Percentiles rank a stretch among this genome's conserved stretches.
phyloP scores from a whole-genome alignment of 306 rosid species.

The Prosopis cineraria region DNA sequence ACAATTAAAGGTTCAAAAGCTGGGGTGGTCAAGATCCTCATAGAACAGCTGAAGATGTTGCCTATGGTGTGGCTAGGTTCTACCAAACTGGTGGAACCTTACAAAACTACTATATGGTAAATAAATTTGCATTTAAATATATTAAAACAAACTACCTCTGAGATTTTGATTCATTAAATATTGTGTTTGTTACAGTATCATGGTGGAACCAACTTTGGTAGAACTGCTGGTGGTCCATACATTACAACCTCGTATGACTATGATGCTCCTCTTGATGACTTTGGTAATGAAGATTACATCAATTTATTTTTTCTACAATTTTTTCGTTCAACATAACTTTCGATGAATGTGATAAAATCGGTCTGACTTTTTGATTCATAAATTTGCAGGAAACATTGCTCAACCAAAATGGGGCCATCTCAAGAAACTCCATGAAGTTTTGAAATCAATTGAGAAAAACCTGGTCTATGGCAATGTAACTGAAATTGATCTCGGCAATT shows the following conservation, averaged over 20 bases:
- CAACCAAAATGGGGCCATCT: slow-evolving; percentile 67
- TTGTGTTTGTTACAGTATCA: slow-evolving; percentile 40
- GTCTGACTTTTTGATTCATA: neutral
- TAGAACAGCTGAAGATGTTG: slow-evolving; percentile 65
- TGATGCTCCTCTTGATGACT: slow-evolving; percentile 47
- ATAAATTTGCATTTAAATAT: no score
- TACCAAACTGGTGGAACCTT: slow-evolving; percentile 65
- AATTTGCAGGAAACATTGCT: slow-evolving; percentile 39
- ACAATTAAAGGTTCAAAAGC: slow-evolving; percentile 58
- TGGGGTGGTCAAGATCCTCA: slow-evolving; percentile 64
- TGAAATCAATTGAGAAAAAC: slow-evolving; percentile 52
- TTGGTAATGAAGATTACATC: neutral
- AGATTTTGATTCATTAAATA: neutral
- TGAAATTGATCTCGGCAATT: slow-evolving; percentile 39
- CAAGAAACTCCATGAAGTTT: slow-evolving; percentile 47
- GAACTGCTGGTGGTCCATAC: slow-evolving; percentile 51
- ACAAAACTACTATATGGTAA: slow-evolving; percentile 66
- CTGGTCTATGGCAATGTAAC: slow-evolving; percentile 40
- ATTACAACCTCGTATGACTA: slow-evolving; percentile 49
- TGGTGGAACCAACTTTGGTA: slow-evolving; percentile 59
- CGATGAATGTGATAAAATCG: neutral
- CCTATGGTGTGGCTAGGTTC: slow-evolving; percentile 59
- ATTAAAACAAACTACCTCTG: neutral
- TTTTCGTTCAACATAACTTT: neutral
- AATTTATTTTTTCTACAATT: neutral